Conservation (phyloP, 108 stramenopile species). For the Aurantiochytrium sp. region DNA sequence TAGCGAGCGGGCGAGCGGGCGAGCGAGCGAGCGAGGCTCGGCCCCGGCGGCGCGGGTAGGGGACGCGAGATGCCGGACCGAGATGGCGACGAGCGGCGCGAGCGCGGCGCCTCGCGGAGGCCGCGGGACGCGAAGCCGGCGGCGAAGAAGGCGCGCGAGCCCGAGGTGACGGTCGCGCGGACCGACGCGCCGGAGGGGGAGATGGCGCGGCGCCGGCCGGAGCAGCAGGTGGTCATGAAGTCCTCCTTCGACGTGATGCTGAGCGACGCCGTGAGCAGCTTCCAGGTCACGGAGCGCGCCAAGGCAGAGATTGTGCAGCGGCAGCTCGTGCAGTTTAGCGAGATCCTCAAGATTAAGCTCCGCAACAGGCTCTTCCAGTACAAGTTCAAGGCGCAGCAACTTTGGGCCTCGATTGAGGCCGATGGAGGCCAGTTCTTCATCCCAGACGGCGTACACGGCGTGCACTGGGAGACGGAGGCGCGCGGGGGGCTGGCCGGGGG, state of each 20-base stretch:
- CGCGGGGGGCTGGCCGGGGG: background rate
- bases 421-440: slow-evolving; percentile 10
- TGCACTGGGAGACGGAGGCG: background rate
- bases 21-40: no score
- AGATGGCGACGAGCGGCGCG: no score
- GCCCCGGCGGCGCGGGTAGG: no score
- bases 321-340: slow-evolving; percentile 26
- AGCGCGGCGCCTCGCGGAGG: no score
- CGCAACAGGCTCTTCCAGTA: background rate
- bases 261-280: background rate
- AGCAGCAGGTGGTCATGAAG: background rate
- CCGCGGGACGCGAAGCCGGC: no score
- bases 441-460: background rate
- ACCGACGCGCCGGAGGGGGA: no score
- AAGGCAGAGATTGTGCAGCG: slow-evolving; percentile 18
- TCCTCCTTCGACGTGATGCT: background rate
- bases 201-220: no score
- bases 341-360: background rate
- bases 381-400: background rate
- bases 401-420: background rate
- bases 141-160: no score
- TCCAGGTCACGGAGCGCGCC: slow-evolving; percentile 7
- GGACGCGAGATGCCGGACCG: no score
- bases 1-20: no score
- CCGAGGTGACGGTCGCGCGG: no score